Evolutionary conservation across 1,284 basidiomycete species (phyloP).

Genomic region (Vanrija humicola): DNA sequence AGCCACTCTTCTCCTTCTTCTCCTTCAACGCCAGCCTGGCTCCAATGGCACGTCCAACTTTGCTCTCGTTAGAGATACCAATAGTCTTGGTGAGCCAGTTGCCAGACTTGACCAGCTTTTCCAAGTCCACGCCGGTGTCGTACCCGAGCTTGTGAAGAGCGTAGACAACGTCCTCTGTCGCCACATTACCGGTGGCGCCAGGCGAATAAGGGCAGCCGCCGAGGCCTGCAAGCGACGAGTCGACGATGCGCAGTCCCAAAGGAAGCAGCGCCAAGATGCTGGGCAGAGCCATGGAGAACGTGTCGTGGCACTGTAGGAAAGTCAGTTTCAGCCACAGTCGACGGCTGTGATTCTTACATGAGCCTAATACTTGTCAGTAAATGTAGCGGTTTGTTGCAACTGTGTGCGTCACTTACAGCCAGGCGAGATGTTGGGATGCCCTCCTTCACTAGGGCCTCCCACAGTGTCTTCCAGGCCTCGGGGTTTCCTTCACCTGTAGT

Average conservation of each 20-base stretch:
- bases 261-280: constrained; percentile 51
- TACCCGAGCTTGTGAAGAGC: constrained; percentile 70
- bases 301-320: constrained; percentile 74
- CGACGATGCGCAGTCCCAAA: constrained; percentile 53
- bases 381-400: not conserved
- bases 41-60: constrained; percentile 72
- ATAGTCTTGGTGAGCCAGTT: constrained; percentile 73
- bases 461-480: constrained; percentile 60
- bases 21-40: constrained; percentile 46
- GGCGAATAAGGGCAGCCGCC: constrained; percentile 95
- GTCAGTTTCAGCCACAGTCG: not conserved
- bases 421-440: constrained; percentile 52
- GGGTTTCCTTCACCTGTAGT: constrained; percentile 87
- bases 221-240: constrained; percentile 72
- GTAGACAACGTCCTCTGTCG: constrained; percentile 85
- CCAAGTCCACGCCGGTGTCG: constrained; percentile 63
- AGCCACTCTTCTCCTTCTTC: not conserved
- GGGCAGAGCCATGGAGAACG: constrained; percentile 70
- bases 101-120: constrained; percentile 66
- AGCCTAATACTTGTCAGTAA: constrained; percentile 4
- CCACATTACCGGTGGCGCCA: constrained; percentile 88
- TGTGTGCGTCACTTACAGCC: constrained; percentile 56
- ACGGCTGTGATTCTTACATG: constrained; percentile 53
- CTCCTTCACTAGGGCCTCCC: constrained; percentile 62
- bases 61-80: constrained; percentile 66